A percentile compares a stretch with the other conserved stretches of the same genome.
These are phyloP conservation scores for Coemansia sp. DNA, from an alignment of 192 early-diverging fungal species.

Conservation along the genomic window DNA sequence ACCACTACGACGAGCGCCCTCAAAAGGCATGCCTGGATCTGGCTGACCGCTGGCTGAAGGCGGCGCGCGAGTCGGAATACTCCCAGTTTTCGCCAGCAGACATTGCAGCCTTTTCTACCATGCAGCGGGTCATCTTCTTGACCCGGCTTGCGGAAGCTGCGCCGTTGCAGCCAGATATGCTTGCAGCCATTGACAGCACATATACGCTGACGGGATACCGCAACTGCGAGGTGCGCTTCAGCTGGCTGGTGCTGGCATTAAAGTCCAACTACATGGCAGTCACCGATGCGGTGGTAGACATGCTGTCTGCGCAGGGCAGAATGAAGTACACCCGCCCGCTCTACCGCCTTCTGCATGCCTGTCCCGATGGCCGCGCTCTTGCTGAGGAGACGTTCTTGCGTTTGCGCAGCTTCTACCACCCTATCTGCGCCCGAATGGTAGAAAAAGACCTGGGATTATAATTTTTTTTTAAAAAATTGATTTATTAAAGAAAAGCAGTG, in stretches of 20 bases:
- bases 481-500: slow-evolving; percentile 3
- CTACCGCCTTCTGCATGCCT: slow-evolving; percentile 67
- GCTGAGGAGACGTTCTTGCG: slow-evolving; percentile 78
- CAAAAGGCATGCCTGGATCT: slow-evolving; percentile 75
- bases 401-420: slow-evolving; percentile 84
- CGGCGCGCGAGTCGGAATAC: slow-evolving; percentile 53
- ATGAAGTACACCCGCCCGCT: slow-evolving; percentile 93
- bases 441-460: slow-evolving; percentile 74
- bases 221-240: slow-evolving; percentile 85
- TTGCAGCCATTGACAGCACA: slow-evolving; percentile 67
- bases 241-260: slow-evolving; percentile 85
- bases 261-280: slow-evolving; percentile 72
- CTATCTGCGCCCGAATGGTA: slow-evolving; percentile 88
- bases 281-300: slow-evolving; percentile 70
- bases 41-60: slow-evolving; percentile 72
- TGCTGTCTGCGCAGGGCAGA: slow-evolving; percentile 84
- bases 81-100: slow-evolving; percentile 61
- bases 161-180: slow-evolving; percentile 58
- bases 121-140: slow-evolving; percentile 83
- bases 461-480: slow-evolving; percentile 1
- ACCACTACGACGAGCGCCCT: slow-evolving; percentile 84
- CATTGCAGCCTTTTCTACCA: slow-evolving; percentile 68
- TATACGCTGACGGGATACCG: slow-evolving; percentile 67
- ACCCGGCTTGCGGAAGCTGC: slow-evolving; percentile 66
- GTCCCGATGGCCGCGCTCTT: slow-evolving; percentile 68